Base-by-base conservation (phyloP, 176 grass and related monocot species). In the Triticum aestivum region DNA sequence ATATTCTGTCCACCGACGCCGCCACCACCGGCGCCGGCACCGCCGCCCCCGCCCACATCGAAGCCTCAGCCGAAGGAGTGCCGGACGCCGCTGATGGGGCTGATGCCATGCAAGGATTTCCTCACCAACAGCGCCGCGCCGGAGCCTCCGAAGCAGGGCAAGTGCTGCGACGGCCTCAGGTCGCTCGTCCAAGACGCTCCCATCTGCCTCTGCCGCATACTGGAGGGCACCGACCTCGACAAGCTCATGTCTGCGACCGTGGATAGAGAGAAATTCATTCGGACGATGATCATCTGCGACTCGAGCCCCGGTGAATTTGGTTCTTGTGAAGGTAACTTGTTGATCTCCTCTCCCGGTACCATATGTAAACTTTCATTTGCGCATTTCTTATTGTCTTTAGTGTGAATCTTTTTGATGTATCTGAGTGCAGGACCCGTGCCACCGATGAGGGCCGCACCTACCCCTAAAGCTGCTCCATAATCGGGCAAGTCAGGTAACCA, bases 31-130 rank as follows among this genome's bases (percentile, higher is more conserved):
- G 15, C 51, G 0, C 51, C 2, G 0, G 2, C 12, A 0, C 38
- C 69, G 1, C 38, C 69, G 1, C 37, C 68, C 0, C 68, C 68
- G 3, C 9, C 20, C 2, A 4, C 18, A 2, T 14, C 39, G 1
- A 20, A 38, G 18, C 24, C 63, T 0, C 21, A 83, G n/a, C 66
- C 68, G 0, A 61, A 30, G 8, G 80, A 82, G 32, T 85, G 83
- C 5, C 11, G 26, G 1, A 1, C 83, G 5, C 51, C 44, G 23
- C 6, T 85, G 21, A 68, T 78, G 83, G 42, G 30, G 21, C 6
- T 85, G 83, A 85, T 11, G 44, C 83, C 83, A 0, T 85, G 83
- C 45, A 58, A 56, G 61, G 83, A 78, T 41, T 85, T 56, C 73
- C 64, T 85, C 62, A 85, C 73, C 5, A 6, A 13, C 61, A 38